Evolutionary conservation across 148 eudicot species (phyloP).

Genomic region (Fagopyrum homotropicum): DNA sequence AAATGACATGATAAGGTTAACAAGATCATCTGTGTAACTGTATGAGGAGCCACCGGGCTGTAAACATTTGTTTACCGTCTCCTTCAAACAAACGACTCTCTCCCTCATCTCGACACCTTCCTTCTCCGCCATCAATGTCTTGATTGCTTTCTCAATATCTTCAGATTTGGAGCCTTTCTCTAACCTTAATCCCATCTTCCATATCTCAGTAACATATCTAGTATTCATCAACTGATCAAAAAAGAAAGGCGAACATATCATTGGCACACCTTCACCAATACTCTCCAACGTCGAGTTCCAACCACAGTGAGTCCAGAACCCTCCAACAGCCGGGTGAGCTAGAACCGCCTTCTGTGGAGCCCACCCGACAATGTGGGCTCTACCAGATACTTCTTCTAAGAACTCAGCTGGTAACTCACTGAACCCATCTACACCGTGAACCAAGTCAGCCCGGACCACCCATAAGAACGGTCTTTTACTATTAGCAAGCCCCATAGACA

Average conservation of each 20-base stretch:
- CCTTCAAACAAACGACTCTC: constrained; percentile 26
- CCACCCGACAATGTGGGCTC: constrained; percentile 44
- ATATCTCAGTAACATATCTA: constrained; percentile 32
- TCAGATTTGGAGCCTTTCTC: constrained; percentile 27
- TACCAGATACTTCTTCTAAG: constrained; percentile 16
- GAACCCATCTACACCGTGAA: constrained; percentile 18
- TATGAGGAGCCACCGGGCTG: constrained; percentile 31
- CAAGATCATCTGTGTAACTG: constrained; percentile 26
- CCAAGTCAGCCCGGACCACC: constrained; percentile 29
- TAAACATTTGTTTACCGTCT: constrained; percentile 24
- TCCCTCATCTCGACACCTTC: constrained; percentile 41
- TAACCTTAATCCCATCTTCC: constrained; percentile 42
- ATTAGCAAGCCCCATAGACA: constrained; percentile 33
- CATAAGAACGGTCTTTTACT: constrained; percentile 34
- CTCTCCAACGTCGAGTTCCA: constrained; percentile 67
- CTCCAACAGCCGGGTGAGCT: constrained; percentile 46
- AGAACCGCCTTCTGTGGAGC: constrained; percentile 43
- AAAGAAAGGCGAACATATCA: constrained; percentile 47
- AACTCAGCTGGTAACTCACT: constrained; percentile 31
- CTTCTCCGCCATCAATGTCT: constrained; percentile 34
- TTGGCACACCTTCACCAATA: constrained; percentile 50
- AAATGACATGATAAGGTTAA: constrained; percentile 27
- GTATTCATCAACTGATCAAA: constrained; percentile 41
- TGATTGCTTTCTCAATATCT: constrained; percentile 29
- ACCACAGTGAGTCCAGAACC: constrained; percentile 58